Percentiles rank a stretch among this genome's conserved stretches.
phyloP scores from a whole-genome alignment of 2,329 filamentous ascomycete genomes.

The Myriosclerotinia scirpicola region DNA sequence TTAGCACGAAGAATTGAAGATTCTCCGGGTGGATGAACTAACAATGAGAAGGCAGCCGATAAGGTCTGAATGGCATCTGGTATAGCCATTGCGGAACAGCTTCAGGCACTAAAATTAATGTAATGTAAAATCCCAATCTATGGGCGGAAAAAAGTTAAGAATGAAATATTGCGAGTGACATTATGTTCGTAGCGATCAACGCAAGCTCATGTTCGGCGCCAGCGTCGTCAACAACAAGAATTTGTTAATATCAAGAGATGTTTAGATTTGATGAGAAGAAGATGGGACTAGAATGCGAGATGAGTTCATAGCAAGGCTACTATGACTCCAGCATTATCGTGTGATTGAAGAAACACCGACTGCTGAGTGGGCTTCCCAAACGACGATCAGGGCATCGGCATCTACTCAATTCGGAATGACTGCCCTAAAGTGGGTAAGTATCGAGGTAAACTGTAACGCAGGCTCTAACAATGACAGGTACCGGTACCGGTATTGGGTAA shows the following conservation, averaged over 20 bases:
- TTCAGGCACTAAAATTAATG: constrained; percentile 33
- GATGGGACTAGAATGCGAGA: constrained; percentile 8
- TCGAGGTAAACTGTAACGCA: constrained; percentile 21
- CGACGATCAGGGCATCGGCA: constrained; percentile 25
- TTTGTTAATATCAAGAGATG: constrained; percentile 27
- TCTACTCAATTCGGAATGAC: constrained; percentile 21
- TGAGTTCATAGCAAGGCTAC: not conserved
- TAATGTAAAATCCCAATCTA: constrained; percentile 38
- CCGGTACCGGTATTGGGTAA: constrained; percentile 7
- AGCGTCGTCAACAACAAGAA: constrained; percentile 31
- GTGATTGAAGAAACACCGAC: not conserved
- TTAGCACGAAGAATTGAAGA: constrained; percentile 27
- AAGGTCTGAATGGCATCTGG: constrained; percentile 39
- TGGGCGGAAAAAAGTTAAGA: constrained; percentile 35
- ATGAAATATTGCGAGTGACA: constrained; percentile 33
- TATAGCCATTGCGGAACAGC: constrained; percentile 36
- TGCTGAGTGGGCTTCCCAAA: constrained; percentile 21
- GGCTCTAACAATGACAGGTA: constrained; percentile 23
- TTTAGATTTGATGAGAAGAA: constrained; percentile 15
- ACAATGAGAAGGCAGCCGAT: constrained; percentile 42
- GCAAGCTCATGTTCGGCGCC: constrained; percentile 31
- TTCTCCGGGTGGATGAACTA: constrained; percentile 22
- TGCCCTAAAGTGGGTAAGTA: not conserved
- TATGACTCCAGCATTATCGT: constrained; percentile 18
- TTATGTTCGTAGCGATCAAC: constrained; percentile 32